Evolutionary conservation across 768 basidiomycete species (phyloP), one percentile per base, ranked within the genome.

Genomic region (Rhodotorula toruloides): DNA sequence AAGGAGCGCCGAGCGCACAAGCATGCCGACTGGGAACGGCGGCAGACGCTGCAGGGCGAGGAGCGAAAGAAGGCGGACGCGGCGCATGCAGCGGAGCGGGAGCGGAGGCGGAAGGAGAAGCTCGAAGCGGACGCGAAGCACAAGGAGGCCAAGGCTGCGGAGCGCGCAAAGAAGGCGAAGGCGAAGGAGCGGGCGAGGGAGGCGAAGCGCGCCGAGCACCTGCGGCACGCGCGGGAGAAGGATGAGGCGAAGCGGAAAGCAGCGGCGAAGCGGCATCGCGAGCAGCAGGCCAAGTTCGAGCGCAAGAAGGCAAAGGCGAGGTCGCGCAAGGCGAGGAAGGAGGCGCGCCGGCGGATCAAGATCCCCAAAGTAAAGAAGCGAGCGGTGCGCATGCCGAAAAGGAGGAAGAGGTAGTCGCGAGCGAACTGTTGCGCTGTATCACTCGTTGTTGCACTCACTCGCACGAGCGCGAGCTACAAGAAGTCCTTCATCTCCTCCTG

Each of bases 401-500:
- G 22, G 43, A 46, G 39, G n/a, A 55, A 16, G 27, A 31, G 13
- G 39, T 7, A 16, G 22, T 7, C 32, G 29, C 49, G 49, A 36
- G 8, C n/a, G n/a, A 55, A 25, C 5, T n/a, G 12, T 25, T 7
- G 8, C 4, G 2, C 25, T 57, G 32, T 46, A 34, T 13, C 31
- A 36, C 43, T 57, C 32, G 3, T 14, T 16, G 29, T 31, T 7
- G 8, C 47, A 3, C 2, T 48, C 13, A 14, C 47, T 27, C 46
- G n/a, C n/a, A n/a, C n/a, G 50, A 25, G 27, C 16, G 36, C 27
- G 54, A 40, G 22, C 49, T 47, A 71, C 27, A 71, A 21, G 25
- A 71, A 67, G 3, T 62, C 65, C 43, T 47, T 47, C 70, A 71
- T 67, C 49, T 71, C 65, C 17, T 58, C 54, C 50, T 66, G 50